Conservation (phyloP, 495 filamentous ascomycete species). For the Apiosordaria backusii region DNA sequence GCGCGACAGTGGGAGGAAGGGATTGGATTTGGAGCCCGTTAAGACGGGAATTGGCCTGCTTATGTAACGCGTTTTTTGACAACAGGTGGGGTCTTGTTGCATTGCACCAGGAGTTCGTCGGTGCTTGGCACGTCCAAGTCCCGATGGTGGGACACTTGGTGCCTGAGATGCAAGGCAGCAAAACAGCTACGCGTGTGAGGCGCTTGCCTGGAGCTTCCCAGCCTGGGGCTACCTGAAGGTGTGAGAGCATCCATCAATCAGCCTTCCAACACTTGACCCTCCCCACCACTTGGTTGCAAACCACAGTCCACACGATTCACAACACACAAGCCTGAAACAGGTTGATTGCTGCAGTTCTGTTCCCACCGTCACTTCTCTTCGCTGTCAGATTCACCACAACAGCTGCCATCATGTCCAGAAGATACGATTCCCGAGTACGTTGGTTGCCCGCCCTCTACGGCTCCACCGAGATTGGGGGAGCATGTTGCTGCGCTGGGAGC, state of each 20-base stretch:
- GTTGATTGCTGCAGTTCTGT: not conserved
- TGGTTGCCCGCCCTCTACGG: conserved; percentile 8
- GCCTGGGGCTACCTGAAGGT: conserved; percentile 6
- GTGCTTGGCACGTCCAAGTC: conserved; percentile 6
- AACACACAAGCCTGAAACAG: not conserved
- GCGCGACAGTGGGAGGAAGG: not conserved
- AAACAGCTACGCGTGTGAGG: conserved; percentile 35
- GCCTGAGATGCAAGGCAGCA: conserved; percentile 24
- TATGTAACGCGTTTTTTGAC: not conserved
- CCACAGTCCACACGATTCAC: conserved; percentile 1
- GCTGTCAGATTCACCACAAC: not conserved
- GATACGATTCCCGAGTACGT: conserved; percentile 95
- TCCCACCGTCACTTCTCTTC: not conserved
- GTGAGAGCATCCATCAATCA: conserved; percentile 25
- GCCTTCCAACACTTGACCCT: conserved; percentile 13
- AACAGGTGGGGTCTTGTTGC: not conserved
- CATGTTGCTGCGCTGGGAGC: conserved; percentile 3
- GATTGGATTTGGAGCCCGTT: not conserved
- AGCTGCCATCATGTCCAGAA: conserved; percentile 73
- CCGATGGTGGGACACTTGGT: not conserved
- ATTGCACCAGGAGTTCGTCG: not conserved
- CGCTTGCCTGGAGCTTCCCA: conserved; percentile 39
- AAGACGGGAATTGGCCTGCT: conserved; percentile 2
- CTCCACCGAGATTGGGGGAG: conserved; percentile 4
- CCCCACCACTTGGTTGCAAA: not conserved